Evolutionary conservation across 2,329 filamentous ascomycete genomes (phyloP).

Genomic region (Stagonosporopsis tanaceti): DNA sequence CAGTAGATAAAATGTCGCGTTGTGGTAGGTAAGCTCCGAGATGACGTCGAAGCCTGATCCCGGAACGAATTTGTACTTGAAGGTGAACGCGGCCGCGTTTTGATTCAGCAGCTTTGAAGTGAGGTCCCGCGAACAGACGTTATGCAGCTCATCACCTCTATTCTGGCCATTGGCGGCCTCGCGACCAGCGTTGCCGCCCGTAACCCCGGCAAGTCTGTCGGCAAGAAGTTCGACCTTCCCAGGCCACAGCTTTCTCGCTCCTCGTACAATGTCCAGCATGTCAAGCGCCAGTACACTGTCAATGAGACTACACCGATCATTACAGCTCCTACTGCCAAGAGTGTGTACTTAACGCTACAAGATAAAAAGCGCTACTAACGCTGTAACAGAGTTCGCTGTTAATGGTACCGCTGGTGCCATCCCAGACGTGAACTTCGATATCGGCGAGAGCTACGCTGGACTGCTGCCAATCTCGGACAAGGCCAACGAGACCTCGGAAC

Average conservation of each 20-base stretch:
- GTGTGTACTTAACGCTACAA: slow-evolving; percentile 7
- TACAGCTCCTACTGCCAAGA: slow-evolving; percentile 22
- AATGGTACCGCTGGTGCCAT: slow-evolving; percentile 49
- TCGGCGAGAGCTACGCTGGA: slow-evolving; percentile 55
- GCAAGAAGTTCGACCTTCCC: slow-evolving; percentile 40
- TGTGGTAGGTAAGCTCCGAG: slow-evolving; percentile 6
- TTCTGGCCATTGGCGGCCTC: slow-evolving; percentile 41
- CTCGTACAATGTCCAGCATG: slow-evolving; percentile 25
- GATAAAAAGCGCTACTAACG: slow-evolving; percentile 6
- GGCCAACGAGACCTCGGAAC: slow-evolving; percentile 54
- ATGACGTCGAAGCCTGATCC: slow-evolving; percentile 17
- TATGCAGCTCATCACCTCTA: slow-evolving; percentile 44
- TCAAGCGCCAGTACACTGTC: slow-evolving; percentile 31
- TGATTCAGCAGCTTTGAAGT: slow-evolving; percentile 10
- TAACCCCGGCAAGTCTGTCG: slow-evolving; percentile 37
- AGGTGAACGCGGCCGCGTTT: slow-evolving; percentile 1
- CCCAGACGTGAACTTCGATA: slow-evolving; percentile 59
- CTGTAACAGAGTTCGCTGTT: slow-evolving; percentile 43
- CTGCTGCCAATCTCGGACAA: slow-evolving; percentile 62
- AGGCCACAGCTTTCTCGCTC: slow-evolving; percentile 36
- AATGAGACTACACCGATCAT: slow-evolving; percentile 45
- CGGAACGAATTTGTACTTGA: slow-evolving; percentile 11
- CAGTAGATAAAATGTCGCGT: slow-evolving; percentile 21
- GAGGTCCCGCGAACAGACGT: slow-evolving; percentile 6
- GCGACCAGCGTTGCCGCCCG: slow-evolving; percentile 38